These are phyloP conservation scores for Populus simonii DNA, from an alignment of 345 rosid genomes.

Conservation along the genomic window DNA sequence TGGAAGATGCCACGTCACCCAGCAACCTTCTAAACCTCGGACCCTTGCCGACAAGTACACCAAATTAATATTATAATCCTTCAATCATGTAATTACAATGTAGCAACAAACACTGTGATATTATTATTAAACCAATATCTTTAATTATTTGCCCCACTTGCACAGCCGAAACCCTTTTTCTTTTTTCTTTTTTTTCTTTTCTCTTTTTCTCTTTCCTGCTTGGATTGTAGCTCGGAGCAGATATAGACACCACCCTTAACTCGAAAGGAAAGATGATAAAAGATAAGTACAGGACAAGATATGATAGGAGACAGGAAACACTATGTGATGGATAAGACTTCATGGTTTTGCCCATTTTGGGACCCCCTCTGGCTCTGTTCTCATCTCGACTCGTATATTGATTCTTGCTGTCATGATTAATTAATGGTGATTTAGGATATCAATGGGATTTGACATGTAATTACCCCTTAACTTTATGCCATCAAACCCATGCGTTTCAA, in stretches of 20 bases:
- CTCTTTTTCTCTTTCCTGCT: background rate
- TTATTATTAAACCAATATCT: background rate
- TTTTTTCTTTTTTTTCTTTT: background rate
- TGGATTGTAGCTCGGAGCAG: background rate
- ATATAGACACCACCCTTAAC: background rate
- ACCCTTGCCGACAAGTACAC: conserved; percentile 39
- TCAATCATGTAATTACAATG: background rate
- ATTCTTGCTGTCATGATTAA: too few species aligned
- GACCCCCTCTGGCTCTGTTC: background rate
- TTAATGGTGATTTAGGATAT: too few species aligned
- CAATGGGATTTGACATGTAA: too few species aligned
- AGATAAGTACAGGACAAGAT: background rate
- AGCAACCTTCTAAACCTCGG: conserved; percentile 35
- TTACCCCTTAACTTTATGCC: too few species aligned
- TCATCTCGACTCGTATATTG: background rate
- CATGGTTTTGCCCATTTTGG: background rate
- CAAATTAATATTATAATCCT: background rate
- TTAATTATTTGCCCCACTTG: conserved; percentile 9
- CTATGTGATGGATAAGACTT: background rate
- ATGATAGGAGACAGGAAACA: background rate
- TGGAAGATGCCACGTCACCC: conserved; percentile 42
- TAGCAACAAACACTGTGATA: background rate
- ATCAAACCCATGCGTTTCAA: background rate
- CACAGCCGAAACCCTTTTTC: background rate
- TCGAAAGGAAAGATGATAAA: background rate